phyloP scores from a whole-genome alignment of 345 rosid species.

The Hibiscus trionum region DNA sequence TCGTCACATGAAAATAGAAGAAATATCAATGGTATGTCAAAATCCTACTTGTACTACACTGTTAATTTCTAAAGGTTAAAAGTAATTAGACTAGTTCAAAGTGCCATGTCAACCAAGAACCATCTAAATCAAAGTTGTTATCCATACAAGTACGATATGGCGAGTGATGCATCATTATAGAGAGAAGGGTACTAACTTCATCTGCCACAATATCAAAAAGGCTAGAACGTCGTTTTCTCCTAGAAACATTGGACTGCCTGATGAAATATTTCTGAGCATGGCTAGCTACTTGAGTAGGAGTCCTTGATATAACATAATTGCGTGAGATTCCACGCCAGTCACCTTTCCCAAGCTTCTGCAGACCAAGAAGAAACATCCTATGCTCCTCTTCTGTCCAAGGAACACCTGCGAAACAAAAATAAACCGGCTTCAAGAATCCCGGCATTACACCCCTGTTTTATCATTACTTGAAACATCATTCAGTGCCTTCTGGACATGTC shows the following conservation, averaged over 20 bases:
- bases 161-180: neutral
- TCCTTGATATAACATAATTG: constrained; percentile 76
- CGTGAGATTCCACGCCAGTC: constrained; percentile 99
- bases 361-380: constrained; percentile 85
- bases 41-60: neutral
- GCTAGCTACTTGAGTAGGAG: constrained; percentile 99
- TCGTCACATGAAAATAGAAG: neutral
- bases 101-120: neutral
- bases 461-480: neutral
- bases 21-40: neutral
- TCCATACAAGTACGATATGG: neutral
- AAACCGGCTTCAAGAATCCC: neutral
- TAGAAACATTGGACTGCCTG: constrained; percentile 68
- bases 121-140: neutral
- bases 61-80: neutral
- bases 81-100: neutral
- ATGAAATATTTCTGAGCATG: constrained; percentile 98
- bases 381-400: constrained; percentile 99
- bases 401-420: constrained; percentile 45
- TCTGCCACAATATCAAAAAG: constrained; percentile 91
- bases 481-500: neutral
- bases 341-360: constrained; percentile 95
- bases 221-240: constrained; percentile 95
- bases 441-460: neutral
- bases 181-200: constrained; percentile 43